phyloP scores from a whole-genome alignment of 2,329 filamentous ascomycete species.

The Aspergillus viridinutans region DNA sequence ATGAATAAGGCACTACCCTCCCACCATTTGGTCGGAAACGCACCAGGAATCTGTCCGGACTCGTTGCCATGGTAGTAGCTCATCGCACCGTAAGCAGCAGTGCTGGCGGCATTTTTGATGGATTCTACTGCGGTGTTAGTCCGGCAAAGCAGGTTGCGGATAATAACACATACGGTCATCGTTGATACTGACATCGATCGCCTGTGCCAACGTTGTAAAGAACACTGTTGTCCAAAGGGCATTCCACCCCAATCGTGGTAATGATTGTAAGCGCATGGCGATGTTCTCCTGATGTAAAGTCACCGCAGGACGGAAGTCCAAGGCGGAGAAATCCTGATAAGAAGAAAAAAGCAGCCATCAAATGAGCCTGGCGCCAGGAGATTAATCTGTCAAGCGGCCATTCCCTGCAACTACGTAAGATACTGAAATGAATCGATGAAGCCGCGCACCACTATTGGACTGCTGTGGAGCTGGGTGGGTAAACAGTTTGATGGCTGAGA shows the following conservation, averaged over 20 bases:
- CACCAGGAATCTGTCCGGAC: constrained; percentile 48
- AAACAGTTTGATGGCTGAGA: not conserved
- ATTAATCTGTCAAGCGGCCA: not conserved
- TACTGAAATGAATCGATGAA: not conserved
- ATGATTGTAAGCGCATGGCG: not conserved
- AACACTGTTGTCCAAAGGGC: constrained; percentile 4
- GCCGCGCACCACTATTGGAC: not conserved
- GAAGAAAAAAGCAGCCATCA: not conserved
- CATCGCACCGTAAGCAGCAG: constrained; percentile 48
- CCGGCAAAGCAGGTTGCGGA: not conserved
- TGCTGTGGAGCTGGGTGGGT: not conserved
- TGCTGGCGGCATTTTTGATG: constrained; percentile 41
- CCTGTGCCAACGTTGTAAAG: constrained; percentile 3
- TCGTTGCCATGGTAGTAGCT: constrained; percentile 51
- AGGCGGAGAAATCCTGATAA: not conserved
- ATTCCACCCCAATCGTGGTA: not conserved
- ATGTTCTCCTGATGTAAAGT: not conserved
- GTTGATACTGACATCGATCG: constrained; percentile 25
- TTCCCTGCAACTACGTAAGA: not conserved
- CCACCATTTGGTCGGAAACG: constrained; percentile 72
- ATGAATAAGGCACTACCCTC: constrained; percentile 67
- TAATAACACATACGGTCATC: constrained; percentile 19
- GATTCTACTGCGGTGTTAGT: constrained; percentile 28
- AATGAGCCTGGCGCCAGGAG: not conserved
- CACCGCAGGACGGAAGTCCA: not conserved